These are phyloP conservation scores for Betula pendula DNA, from an alignment of 306 rosid genomes.

Conservation along the genomic window DNA sequence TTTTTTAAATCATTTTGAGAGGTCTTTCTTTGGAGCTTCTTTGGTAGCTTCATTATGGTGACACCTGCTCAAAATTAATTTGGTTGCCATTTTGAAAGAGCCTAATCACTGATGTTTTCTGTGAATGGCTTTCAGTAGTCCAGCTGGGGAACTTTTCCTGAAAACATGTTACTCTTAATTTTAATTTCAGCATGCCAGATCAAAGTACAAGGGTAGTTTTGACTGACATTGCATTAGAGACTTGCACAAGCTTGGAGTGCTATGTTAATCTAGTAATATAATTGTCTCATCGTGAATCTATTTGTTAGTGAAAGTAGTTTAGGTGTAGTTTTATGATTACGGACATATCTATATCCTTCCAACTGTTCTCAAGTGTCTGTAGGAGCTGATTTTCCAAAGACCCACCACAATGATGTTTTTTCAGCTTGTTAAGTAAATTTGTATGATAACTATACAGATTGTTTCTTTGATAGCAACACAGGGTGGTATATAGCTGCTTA, in stretches of 20 bases:
- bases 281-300: not conserved
- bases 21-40: not conserved
- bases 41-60: not conserved
- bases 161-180: not conserved
- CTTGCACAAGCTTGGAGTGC: not conserved
- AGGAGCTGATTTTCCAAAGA: not conserved
- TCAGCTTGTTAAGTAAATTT: not conserved
- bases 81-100: not conserved
- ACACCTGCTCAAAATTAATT: not conserved
- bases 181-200: not conserved
- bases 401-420: not conserved
- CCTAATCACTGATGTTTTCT: not conserved
- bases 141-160: not conserved
- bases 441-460: not conserved
- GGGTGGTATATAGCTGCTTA: not conserved
- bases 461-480: not conserved
- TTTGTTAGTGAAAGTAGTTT: not conserved
- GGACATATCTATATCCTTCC: not conserved
- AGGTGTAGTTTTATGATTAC: not conserved
- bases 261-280: not conserved
- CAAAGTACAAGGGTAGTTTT: not conserved
- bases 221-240: not conserved
- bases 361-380: not conserved
- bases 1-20: not conserved
- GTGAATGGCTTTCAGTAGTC: not conserved